Evolutionary conservation across 2,329 filamentous ascomycete species (phyloP).

Genomic region (Colletotrichum siamense): DNA sequence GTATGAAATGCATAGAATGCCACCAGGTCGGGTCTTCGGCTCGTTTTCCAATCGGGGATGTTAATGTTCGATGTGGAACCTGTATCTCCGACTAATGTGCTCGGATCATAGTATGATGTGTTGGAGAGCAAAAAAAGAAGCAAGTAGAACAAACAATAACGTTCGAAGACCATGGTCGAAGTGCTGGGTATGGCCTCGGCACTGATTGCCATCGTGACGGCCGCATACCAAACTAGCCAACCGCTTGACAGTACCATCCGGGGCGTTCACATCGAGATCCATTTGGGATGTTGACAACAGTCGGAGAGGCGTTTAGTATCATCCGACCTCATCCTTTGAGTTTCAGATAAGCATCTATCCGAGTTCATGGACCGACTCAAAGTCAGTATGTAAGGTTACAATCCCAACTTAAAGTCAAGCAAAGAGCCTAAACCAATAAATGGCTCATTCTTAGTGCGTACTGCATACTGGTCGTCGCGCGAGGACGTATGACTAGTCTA

Average conservation of each 20-base stretch:
- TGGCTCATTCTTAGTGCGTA: no score
- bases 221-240: not conserved
- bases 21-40: not conserved
- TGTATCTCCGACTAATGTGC: not conserved
- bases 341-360: no score
- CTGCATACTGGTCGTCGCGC: no score
- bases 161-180: not conserved
- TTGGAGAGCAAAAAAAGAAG: not conserved
- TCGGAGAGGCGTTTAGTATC: no score
- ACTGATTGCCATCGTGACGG: not conserved
- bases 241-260: not conserved
- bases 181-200: not conserved
- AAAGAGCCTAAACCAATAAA: no score
- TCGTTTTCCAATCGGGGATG: not conserved
- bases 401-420: no score
- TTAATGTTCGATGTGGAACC: fast-evolving
- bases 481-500: no score
- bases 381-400: no score
- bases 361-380: no score
- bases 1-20: not conserved
- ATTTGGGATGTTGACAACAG: no score
- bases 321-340: fast-evolving
- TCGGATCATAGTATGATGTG: fast-evolving
- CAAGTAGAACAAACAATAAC: fast-evolving
- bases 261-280: no score